A percentile compares a stretch with the other conserved stretches of the same genome.
Conservation (phyloP, 192 early-diverging fungal genomes). For the Endogone sp. region DNA sequence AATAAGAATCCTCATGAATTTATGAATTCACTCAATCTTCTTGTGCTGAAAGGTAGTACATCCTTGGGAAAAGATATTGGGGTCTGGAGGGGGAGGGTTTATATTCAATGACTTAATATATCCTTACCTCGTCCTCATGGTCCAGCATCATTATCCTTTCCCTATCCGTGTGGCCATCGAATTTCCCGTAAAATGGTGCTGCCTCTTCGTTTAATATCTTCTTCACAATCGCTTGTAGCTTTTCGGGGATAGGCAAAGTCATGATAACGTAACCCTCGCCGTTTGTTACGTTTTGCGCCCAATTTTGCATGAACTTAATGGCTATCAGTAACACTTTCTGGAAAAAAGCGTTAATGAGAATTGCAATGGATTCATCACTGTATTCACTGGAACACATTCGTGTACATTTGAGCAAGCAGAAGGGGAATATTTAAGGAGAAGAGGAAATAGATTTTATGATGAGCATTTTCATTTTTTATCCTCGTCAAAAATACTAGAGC, state of each 20-base stretch:
- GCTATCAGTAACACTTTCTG: constrained; percentile 16
- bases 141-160: constrained; percentile 10
- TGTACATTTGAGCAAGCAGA: no score
- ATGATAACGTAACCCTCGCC: constrained; percentile 12
- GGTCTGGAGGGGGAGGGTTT: no score
- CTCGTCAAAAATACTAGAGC: no score
- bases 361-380: constrained; percentile 2
- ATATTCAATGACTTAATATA: no score
- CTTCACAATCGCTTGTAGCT: constrained; percentile 9
- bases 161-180: constrained; percentile 15
- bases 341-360: constrained; percentile 9
- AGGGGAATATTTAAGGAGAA: background rate
- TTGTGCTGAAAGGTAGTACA: no score
- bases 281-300: background rate
- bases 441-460: no score
- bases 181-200: constrained; percentile 21
- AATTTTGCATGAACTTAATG: constrained; percentile 11
- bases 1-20: no score
- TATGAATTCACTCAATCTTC: no score
- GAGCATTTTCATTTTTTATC: no score
- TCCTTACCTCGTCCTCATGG: constrained; percentile 6
- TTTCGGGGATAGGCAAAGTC: constrained; percentile 15
- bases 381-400: no score
- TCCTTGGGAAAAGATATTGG: no score
- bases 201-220: constrained; percentile 17